Percentiles rank a stretch among this genome's conserved stretches.
Conservation (phyloP, 371 early-diverging fungal genomes). For the Mortierella sp. region DNA sequence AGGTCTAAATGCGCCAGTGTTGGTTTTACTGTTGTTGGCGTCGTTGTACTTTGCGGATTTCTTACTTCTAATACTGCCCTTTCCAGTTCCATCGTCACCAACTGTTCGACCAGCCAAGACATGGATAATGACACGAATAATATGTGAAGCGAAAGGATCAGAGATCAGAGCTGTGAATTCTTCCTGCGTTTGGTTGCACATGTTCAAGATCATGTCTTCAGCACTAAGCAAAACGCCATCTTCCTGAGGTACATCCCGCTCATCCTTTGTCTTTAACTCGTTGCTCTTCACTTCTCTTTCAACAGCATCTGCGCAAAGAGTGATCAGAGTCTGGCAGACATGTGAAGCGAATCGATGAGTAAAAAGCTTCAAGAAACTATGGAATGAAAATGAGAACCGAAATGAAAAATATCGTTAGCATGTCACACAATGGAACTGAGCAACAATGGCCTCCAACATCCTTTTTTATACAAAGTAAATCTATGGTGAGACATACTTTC, state of each 20-base stretch:
- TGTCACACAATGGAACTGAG: not conserved
- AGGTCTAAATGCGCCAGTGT: constrained; percentile 52
- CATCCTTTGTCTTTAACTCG: constrained; percentile 41
- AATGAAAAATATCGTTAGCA: not conserved
- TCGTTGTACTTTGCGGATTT: constrained; percentile 76
- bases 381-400: not conserved
- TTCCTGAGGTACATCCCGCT: constrained; percentile 48
- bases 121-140: constrained; percentile 76
- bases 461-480: not conserved
- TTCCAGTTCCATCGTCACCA: constrained; percentile 63
- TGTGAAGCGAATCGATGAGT: constrained; percentile 90
- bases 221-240: constrained; percentile 74
- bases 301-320: constrained; percentile 77
- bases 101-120: constrained; percentile 78
- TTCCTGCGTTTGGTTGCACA: constrained; percentile 74
- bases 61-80: constrained; percentile 71
- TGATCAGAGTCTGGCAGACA: constrained; percentile 83
- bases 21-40: constrained; percentile 67
- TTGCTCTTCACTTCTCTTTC: constrained; percentile 75
- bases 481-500: constrained; percentile 61
- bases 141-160: constrained; percentile 83
- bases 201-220: constrained; percentile 70
- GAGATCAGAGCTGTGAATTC: constrained; percentile 75
- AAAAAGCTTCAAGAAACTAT: constrained; percentile 74
- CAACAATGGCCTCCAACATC: not conserved